Base-by-base conservation (phyloP, 2,329 filamentous ascomycete genomes). In the Trichoderma citrinoviride region DNA sequence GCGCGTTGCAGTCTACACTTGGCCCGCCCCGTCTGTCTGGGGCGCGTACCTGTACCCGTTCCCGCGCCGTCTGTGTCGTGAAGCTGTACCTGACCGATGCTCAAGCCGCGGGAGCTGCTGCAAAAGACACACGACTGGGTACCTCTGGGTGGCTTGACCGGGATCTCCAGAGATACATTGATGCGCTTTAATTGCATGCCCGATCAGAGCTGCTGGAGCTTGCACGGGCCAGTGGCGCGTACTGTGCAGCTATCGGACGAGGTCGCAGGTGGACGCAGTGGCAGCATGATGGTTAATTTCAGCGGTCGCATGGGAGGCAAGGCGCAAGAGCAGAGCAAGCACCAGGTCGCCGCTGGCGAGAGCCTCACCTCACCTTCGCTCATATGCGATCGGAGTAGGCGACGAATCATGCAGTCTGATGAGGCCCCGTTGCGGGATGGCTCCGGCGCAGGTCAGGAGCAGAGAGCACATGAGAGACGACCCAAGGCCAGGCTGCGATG, bases 131-230 rank as follows among this genome's bases (percentile, higher is more conserved):
- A 37, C 33, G 8, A 12, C 12, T 37, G 8, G 33, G 33, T 37
- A 37, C 33, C 33, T 37, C 33, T 37, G 41, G 21, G 52, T 64
- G 53, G 53, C 54, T 64, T 55, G 53, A 27, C 61, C 43, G 21
- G 61, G 61, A 64, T 57, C 33, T n/a, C 7, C 49, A 50, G 8
- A 54, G 37, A 25, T 52, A 61, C 57, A n/a, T 52, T 52, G 46
- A 43, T 41, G 47, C 43, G 25, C 27, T 52, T 64, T 64, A 52
- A 64, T 64, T 64, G 61, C 61, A 43, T 64, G 53, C 61, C 61
- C 56, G 60, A 54, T 62, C 60, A 49, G 25, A 19, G 19, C 49
- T 47, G 46, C 25, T 43, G 17, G 21, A 49, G 61, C n/a, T 43
- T 56, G 44, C 61, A 64, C 61, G 53, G 53, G 23, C 37, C 53